Conservation (phyloP, 176 grass and related monocot genomes). For the Ampelocalamus luodianensis region DNA sequence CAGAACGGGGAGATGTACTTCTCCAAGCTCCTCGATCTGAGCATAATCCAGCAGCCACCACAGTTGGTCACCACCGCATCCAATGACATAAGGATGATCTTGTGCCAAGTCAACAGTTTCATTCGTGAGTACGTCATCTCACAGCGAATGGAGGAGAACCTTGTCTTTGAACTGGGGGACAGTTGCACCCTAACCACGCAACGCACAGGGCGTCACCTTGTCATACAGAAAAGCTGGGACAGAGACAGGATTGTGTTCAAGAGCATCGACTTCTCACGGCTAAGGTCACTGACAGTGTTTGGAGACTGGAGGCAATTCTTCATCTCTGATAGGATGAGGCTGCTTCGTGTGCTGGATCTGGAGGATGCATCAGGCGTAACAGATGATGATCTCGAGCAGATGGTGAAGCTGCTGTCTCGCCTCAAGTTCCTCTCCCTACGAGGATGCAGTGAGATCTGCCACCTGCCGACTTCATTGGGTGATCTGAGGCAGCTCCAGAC, state of each 20-base stretch:
- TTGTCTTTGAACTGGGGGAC: constrained; percentile 6
- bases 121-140: constrained; percentile 35
- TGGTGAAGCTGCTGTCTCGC: constrained; percentile 5
- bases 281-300: constrained; percentile 40
- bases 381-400: neutral
- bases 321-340: constrained; percentile 9
- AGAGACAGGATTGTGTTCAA: neutral
- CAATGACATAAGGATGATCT: neutral
- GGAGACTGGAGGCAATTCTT: neutral
- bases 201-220: neutral
- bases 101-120: constrained; percentile 40
- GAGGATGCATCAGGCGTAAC: neutral
- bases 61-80: rapidly evolving
- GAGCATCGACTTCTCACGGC: constrained; percentile 1
- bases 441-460: neutral
- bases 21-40: neutral
- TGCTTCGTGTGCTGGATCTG: constrained; percentile 51
- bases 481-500: constrained; percentile 28
- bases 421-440: constrained; percentile 47
- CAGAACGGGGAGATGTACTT: neutral
- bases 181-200: neutral
- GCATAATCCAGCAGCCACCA: constrained; percentile 24
- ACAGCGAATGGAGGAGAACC: constrained; percentile 34
- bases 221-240: neutral
- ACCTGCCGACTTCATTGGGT: neutral